Conservation (phyloP, 2,329 filamentous ascomycete species). For the Arthrobotrys megalospora region DNA sequence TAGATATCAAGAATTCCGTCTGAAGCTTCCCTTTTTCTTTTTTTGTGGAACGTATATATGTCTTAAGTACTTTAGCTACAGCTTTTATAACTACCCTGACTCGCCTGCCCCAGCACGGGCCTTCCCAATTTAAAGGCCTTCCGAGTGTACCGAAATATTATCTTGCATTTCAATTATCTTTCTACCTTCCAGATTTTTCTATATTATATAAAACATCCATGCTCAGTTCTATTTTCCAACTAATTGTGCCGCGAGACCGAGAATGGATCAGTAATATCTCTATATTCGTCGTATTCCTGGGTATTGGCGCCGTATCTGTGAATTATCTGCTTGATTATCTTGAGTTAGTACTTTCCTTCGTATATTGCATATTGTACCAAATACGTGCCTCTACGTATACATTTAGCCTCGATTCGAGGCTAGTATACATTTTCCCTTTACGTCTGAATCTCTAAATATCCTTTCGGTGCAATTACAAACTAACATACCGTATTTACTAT, state of each 20-base stretch:
- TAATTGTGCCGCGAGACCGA: neutral
- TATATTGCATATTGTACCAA: no score
- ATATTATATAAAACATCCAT: neutral
- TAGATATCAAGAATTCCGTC: no score
- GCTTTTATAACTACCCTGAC: no score
- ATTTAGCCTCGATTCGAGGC: no score
- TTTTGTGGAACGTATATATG: no score
- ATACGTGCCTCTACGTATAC: neutral
- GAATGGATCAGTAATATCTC: neutral
- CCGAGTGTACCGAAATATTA: neutral
- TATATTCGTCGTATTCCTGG: neutral
- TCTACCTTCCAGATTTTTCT: neutral
- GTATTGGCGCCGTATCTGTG: slow-evolving; percentile 1
- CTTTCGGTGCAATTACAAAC: no score
- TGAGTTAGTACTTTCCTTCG: slow-evolving; percentile 4
- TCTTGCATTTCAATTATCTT: neutral
- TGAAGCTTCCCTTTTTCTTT: no score
- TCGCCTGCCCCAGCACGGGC: no score
- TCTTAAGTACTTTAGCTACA: no score
- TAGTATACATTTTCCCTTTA: no score
- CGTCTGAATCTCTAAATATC: no score
- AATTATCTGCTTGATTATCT: neutral
- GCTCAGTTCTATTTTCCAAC: neutral
- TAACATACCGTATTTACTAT: no score
- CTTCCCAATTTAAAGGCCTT: slow-evolving; percentile 3